These are phyloP conservation scores for Anthostomella pinea DNA, from an alignment of 2,329 filamentous ascomycete genomes.

Conservation along the genomic window DNA sequence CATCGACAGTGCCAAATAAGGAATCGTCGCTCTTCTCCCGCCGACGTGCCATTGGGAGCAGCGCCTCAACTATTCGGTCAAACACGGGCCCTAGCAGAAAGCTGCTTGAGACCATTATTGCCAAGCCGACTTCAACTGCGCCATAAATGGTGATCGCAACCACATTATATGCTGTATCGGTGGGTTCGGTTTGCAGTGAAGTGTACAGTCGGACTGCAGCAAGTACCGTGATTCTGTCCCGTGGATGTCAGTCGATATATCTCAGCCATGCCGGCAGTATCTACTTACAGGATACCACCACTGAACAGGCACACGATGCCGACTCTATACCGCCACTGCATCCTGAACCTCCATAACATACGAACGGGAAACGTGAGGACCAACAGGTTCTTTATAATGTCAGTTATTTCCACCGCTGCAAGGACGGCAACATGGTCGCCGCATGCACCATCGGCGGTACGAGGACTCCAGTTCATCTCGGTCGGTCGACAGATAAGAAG, in stretches of 20 bases:
- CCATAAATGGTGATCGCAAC: constrained; percentile 13
- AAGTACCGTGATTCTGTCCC: no score
- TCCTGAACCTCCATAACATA: constrained; percentile 12
- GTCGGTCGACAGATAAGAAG: constrained; percentile 14
- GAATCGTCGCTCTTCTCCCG: no score
- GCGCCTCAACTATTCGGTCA: constrained; percentile 10
- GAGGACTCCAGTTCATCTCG: constrained; percentile 30
- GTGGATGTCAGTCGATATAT: no score
- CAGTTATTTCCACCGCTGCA: constrained; percentile 12
- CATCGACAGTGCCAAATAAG: no score
- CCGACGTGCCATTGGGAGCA: no score
- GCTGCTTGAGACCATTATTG: constrained; percentile 20
- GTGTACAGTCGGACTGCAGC: constrained; percentile 10
- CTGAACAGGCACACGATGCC: constrained; percentile 13
- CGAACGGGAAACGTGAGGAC: constrained; percentile 17
- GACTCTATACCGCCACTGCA: constrained; percentile 16
- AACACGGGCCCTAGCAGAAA: constrained; percentile 17
- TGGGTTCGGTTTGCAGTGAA: constrained; percentile 9
- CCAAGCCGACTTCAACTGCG: constrained; percentile 17
- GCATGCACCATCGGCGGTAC: constrained; percentile 10
- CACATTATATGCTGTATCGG: constrained; percentile 13
- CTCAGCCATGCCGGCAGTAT: no score
- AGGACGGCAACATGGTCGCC: constrained; percentile 17
- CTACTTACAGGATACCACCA: constrained; percentile 19
- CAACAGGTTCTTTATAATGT: constrained; percentile 16